phyloP scores from a whole-genome alignment of 169 alveolate genomes.

The Eimeria praecox region DNA sequence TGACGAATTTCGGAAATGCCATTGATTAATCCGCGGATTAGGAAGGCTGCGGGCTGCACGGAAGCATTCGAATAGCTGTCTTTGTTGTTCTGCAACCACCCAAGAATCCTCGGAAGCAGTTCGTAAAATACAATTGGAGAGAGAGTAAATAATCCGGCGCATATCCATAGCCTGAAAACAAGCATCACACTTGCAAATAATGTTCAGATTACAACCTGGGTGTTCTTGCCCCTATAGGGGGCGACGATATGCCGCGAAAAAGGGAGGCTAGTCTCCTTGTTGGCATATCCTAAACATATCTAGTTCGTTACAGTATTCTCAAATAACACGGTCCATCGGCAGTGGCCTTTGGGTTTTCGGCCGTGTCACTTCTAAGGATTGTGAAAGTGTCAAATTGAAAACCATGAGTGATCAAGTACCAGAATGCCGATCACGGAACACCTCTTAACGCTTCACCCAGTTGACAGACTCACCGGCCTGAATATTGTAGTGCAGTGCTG shows the following conservation, averaged over 20 bases:
- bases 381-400: not conserved
- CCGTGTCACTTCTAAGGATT: not conserved
- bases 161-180: constrained; percentile 31
- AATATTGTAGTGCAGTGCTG: not conserved
- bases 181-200: not conserved
- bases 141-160: constrained; percentile 44
- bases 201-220: no score
- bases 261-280: no score
- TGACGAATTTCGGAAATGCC: constrained; percentile 9
- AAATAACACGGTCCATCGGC: not conserved
- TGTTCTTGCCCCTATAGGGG: no score
- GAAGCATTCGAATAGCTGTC: not conserved
- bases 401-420: not conserved
- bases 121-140: constrained; percentile 26
- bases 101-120: not conserved
- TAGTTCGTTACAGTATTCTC: not conserved
- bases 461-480: not conserved
- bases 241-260: not conserved
- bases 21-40: not conserved
- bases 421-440: not conserved
- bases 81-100: not conserved
- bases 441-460: not conserved
- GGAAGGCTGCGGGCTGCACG: not conserved
- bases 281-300: no score
- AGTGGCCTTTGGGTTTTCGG: not conserved